Base-by-base conservation (phyloP, 2,329 filamentous ascomycete species). In the Seiridium cupressi region DNA sequence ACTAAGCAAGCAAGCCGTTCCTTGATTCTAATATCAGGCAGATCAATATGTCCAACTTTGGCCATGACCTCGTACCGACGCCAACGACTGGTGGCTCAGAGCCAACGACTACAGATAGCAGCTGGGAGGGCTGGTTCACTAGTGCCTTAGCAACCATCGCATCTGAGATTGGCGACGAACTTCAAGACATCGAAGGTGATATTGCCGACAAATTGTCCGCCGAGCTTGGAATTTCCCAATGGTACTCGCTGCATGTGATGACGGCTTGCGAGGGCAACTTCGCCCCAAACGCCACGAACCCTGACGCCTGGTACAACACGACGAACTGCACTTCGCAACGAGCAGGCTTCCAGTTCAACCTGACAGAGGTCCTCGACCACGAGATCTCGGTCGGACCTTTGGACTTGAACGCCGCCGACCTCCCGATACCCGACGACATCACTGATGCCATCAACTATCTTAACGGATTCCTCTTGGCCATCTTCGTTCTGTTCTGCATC, bases 201-300 rank as follows among this genome's bases (percentile, higher is more conserved):
- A 62, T 77, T 44, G 76, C 75, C 44, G 79, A 77, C 59, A 64
- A 77, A 57, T 55, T 81, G 51, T 72, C 75, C 54, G 71, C 75
- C 10, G 71, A 74, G n/a, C 70, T 83, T 35, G 79, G 80, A 32
- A 76, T 83, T 59, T 74, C 76, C 1, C 73, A 83, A 61, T 83
- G 81, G 81, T 83, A 83, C 65, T 82, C 79, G 13, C 62, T 83
- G 36, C 81, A 83, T 63, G 64, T 83, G 65, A 78, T 80, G 77
- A 73, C 75, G 44, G 69, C 73, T 3, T 83, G 81, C 68, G 71
- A 81, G 65, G 81, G 81, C 51, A 64, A 74, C 64, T 83, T 76
- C 63, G 72, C 73, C 46, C 78, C 79, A 36, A 80, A 81, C 57
- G 72, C 74, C 1, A 79, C 78, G 3, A 70, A 59, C 7, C 64